Conservation (phyloP, 2,329 filamentous ascomycete species). For the Saccharata proteae region DNA sequence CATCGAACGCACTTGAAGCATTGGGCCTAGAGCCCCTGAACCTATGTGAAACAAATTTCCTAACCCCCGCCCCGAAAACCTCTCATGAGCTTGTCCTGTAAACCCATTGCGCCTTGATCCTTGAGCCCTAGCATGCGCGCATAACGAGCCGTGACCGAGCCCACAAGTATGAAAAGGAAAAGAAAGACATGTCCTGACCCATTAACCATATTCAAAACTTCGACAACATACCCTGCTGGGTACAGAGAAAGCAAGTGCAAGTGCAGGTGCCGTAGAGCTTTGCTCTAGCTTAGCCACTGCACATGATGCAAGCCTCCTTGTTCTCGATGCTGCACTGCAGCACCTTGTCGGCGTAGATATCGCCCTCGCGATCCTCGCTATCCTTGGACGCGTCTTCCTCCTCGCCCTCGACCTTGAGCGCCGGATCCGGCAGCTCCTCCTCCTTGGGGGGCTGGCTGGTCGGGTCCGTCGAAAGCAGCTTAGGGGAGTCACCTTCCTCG, state of each 20-base stretch:
- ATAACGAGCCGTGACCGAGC: no score
- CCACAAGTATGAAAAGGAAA: no score
- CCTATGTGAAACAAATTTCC: no score
- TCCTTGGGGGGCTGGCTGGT: constrained; percentile 41
- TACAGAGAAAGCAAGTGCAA: not conserved
- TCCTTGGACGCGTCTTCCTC: constrained; percentile 62
- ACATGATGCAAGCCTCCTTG: constrained; percentile 91
- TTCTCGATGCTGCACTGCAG: constrained; percentile 96
- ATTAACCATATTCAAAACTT: no score
- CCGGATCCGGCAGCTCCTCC: constrained; percentile 52
- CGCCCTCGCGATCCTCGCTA: constrained; percentile 65
- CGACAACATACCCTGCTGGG: no score
- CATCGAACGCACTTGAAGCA: no score
- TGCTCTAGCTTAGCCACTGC: constrained; percentile 90
- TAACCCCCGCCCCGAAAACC: no score
- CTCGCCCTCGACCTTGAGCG: constrained; percentile 40
- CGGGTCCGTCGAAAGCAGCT: constrained; percentile 63
- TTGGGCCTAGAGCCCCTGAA: no score
- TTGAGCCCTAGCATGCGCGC: no score
- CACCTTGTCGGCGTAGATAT: constrained; percentile 91
- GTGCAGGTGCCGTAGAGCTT: not conserved
- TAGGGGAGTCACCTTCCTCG: constrained; percentile 67
- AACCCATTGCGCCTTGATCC: no score
- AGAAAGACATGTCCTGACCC: no score
- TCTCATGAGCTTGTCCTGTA: no score